A percentile compares a stretch with the other conserved stretches of the same genome.
phyloP scores from a whole-genome alignment of 768 basidiomycete species.

The Tephrocybe rancida region DNA sequence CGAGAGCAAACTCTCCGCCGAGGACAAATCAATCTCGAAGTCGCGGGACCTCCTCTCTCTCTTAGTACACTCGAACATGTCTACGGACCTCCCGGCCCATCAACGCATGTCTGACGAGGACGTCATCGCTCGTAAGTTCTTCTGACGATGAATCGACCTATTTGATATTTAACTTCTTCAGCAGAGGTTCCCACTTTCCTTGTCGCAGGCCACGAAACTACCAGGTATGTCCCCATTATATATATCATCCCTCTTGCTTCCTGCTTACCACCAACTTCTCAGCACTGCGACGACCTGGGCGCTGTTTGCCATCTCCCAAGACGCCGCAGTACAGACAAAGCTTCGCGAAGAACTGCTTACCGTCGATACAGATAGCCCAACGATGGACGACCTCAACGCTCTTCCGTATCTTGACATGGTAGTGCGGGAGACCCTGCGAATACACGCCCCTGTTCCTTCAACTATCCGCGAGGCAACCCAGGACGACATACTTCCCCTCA shows the following conservation, averaged over 20 bases:
- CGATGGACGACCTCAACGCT: constrained; percentile 68
- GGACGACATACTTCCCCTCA: constrained; percentile 58
- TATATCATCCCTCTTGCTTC: not conserved
- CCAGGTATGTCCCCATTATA: constrained; percentile 31
- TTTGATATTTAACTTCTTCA: not conserved
- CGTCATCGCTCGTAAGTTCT: constrained; percentile 16
- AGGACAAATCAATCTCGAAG: constrained; percentile 25
- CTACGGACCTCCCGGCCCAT: constrained; percentile 34
- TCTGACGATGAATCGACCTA: no score
- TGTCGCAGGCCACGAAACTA: constrained; percentile 50
- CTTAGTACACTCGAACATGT: constrained; percentile 53
- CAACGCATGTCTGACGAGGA: constrained; percentile 20
- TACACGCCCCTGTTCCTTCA: constrained; percentile 52
- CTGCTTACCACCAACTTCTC: not conserved
- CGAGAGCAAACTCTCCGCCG: constrained; percentile 39
- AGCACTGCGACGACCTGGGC: constrained; percentile 59
- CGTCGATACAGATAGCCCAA: constrained; percentile 56
- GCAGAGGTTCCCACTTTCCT: constrained; percentile 53
- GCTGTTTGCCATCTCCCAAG: constrained; percentile 52
- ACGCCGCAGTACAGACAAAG: constrained; percentile 50
- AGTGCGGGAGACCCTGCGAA: constrained; percentile 59
- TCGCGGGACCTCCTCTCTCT: constrained; percentile 53
- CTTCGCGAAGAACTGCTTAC: constrained; percentile 60
- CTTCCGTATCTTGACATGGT: constrained; percentile 73
- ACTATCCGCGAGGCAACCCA: constrained; percentile 46